Evolutionary conservation across 768 basidiomycete species (phyloP).

Genomic region (Epithele typhae): DNA sequence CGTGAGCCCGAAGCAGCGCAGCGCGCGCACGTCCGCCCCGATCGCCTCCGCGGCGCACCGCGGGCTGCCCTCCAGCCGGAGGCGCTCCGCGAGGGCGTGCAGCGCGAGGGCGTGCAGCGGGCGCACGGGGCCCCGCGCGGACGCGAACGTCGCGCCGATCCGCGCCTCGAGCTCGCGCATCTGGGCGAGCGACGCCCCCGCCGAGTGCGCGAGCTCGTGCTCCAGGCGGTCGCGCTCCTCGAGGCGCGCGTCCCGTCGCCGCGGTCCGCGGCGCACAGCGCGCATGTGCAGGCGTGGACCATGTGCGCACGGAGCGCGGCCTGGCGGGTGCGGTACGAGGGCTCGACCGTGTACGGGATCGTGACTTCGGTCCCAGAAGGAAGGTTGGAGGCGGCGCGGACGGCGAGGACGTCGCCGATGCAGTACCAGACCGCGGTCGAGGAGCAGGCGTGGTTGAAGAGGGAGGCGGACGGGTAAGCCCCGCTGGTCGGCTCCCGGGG

Average conservation of each 20-base stretch:
- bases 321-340: conserved; percentile 11
- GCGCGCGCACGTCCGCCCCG: conserved; percentile 2
- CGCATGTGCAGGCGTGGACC: conserved; percentile 10
- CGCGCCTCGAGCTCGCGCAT: conserved; percentile 6
- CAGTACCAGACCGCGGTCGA: conserved; percentile 20
- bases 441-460: conserved; percentile 33
- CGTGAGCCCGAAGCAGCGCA: conserved; percentile 8
- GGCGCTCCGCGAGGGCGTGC: conserved; percentile 11
- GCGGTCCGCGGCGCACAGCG: conserved; percentile 14
- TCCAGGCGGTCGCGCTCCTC: conserved; percentile 1
- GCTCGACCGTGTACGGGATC: conserved; percentile 11
- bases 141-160: conserved; percentile 7
- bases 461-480: conserved; percentile 27
- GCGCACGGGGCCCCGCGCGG: conserved; percentile 3
- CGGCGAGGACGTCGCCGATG: conserved; percentile 27
- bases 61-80: conserved; percentile 2
- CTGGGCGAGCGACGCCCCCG: conserved; percentile 1
- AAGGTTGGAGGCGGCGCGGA: conserved; percentile 27
- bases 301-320: conserved; percentile 10
- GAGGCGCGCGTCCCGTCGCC: conserved; percentile 4
- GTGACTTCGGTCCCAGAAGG: conserved; percentile 24
- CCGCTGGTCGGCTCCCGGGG: conserved; percentile 4
- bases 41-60: conserved; percentile 4
- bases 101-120: conserved; percentile 9
- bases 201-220: background rate